phyloP scores from a whole-genome alignment of 495 filamentous ascomycete species.

The Penicillium ucsense region DNA sequence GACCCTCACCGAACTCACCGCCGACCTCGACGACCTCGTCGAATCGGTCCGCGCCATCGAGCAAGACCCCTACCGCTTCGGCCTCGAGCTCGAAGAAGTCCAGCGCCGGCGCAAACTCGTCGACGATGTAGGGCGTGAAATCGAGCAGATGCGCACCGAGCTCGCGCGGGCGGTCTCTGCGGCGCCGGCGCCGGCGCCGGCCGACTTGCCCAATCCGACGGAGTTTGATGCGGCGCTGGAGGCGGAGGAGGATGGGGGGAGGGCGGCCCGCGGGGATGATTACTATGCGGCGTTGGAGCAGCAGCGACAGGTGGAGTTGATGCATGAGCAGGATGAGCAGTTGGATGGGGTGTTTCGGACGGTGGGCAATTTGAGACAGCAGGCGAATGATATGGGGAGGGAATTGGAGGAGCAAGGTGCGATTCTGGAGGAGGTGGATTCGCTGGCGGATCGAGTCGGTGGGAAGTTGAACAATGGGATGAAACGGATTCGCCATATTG shows the following conservation, averaged over 20 bases:
- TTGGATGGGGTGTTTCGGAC: constrained; percentile 88
- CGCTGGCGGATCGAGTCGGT: constrained; percentile 73
- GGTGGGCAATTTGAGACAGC: constrained; percentile 77
- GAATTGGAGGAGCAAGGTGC: constrained; percentile 90
- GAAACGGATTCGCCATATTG: constrained; percentile 72
- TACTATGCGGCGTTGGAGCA: constrained; percentile 82
- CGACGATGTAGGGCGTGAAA: constrained; percentile 76
- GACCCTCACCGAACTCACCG: constrained; percentile 63
- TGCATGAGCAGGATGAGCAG: constrained; percentile 90
- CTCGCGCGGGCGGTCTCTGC: constrained; percentile 45
- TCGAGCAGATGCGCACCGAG: constrained; percentile 83
- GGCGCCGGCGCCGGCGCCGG: constrained; percentile 7
- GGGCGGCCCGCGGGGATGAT: constrained; percentile 43
- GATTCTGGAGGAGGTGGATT: constrained; percentile 71
- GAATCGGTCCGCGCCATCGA: constrained; percentile 85
- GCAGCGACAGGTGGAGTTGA: constrained; percentile 79
- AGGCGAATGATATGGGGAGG: constrained; percentile 89
- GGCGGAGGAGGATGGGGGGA: constrained; percentile 18
- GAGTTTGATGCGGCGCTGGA: constrained; percentile 47
- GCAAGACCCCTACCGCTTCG: constrained; percentile 80
- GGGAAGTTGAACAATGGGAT: constrained; percentile 78
- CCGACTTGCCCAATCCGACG: constrained; percentile 58
- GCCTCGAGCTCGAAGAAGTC: constrained; percentile 76
- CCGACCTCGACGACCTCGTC: constrained; percentile 82
- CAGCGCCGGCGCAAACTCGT: constrained; percentile 72